Base-by-base conservation (phyloP, 805 yeast species). In the Yamadazyma laniorum region DNA sequence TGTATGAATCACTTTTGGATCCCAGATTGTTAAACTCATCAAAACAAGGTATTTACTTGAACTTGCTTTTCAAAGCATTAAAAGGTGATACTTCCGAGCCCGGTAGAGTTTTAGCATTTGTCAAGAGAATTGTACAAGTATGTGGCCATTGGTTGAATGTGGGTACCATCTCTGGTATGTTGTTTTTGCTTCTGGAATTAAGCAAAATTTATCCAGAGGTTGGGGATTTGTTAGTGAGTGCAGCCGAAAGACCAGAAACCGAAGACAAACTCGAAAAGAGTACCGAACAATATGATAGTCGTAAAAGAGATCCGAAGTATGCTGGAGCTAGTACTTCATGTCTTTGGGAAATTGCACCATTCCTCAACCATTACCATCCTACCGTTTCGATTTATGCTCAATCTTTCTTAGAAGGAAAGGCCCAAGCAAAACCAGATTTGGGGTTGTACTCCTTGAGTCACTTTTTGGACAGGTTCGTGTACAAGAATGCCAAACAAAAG, bases 391-490 rank as follows among this genome's bases (percentile, higher is more conserved):
- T 85, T 7, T 93, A 89, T 55, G 95, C 96, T 0, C 68, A 73
- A 30, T 75, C 82, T 6, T 68, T 84, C 26, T 52, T 83, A 8
- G 75, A 70, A 8, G 75, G 75, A n/a, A 57, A 58, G 9, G 48
- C 54, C n/a, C 71, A 66, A 43, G 70, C 74, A 6, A 85, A 89
- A 53, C 99, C 99, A 4, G 98, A 93, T 62, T 67, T 93, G 37
- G 95, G 95, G 5, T 74, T 93, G 44, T 91, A 80, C 63, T 82
- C 96, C 0, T 70, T 93, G 47, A 72, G 85, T 15, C 97, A 89
- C 62, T 93, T 93, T 78, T 74, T 93, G 65, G 96, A 93, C 63
- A 79, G 95, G 61, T 93, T 95, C 65, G 96, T 93, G 27, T 93
- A 93, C 69, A 84, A 87, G 65, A 88, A 89, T 59, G 87, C 96